Evolutionary conservation across 306 rosid genomes (phyloP), one percentile per base, ranked within the genome.

Genomic region (Abrus precatorius): DNA sequence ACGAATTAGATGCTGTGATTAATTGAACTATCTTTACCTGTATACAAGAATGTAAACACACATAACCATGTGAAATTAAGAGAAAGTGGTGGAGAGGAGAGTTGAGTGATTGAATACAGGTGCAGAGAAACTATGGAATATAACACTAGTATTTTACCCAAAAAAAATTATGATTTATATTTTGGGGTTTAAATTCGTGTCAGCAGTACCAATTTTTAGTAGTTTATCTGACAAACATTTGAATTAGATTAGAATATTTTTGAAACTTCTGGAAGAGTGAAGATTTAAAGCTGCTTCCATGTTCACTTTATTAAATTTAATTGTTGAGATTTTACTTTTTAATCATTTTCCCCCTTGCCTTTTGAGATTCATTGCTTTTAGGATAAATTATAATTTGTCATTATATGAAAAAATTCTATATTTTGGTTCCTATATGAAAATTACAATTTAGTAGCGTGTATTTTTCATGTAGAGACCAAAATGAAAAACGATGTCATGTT

Each of bases 111-210:
- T 11, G 47, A 59, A 8, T 34, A 41, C 29, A 68, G 45, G 11
- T 29, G 66, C 30, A 4, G 9, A 44, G 30, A 61, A 34, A 50
- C 66, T 57, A 69, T 11, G 30, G n/a, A 38, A 34, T 27, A 33
- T 62, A 44, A 10, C 50, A 57, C 32, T 80, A 7, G 40, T 49
- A 80, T 36, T 36, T 70, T 78, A 30, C 6, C 5, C 10, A 4
- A 69, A 54, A 67, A 36, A 67, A 30, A 33, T 1, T 7, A 2
- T 33, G 27, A 20, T 70, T 69, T 20, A 1, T 5, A 13, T 64
- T 38, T 50, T 54, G 57, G 67, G 28, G 41, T 80, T 62, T 30
- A 63, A 54, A 65, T 33, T 65, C 30, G 40, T 40, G 14, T 53
- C 9, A 20, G 36, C 6, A 43, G 69, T 70, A 56, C 49, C 10